Evolutionary conservation across 2,329 filamentous ascomycete genomes (phyloP).

Genomic region (Myriosclerotinia curreyana): DNA sequence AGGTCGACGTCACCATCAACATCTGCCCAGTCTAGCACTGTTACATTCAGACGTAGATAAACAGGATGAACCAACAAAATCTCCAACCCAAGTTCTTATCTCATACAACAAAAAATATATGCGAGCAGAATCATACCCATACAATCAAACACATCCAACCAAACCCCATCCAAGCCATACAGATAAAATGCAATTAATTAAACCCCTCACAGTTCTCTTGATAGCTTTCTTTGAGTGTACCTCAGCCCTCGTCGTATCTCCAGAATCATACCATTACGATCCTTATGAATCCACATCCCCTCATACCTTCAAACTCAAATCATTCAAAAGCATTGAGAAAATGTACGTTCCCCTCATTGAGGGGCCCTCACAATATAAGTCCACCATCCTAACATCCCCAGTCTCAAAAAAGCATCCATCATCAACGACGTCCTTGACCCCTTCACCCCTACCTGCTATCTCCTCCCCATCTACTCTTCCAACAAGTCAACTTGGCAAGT

Average conservation of each 20-base stretch:
- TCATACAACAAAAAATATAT: background rate
- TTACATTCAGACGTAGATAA: background rate
- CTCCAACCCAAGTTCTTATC: background rate
- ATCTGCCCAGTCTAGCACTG: constrained; percentile 12
- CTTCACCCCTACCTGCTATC: constrained; percentile 12
- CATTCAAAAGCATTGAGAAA: background rate
- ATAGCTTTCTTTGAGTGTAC: background rate
- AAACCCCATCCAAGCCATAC: background rate
- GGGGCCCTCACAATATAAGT: background rate
- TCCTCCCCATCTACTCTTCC: constrained; percentile 1
- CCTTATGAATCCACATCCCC: background rate
- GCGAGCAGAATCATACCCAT: background rate
- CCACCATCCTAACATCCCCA: background rate
- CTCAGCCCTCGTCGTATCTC: background rate
- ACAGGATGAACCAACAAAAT: background rate
- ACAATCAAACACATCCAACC: background rate
- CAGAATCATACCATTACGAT: constrained; percentile 5
- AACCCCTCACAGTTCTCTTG: background rate
- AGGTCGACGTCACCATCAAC: constrained; percentile 8
- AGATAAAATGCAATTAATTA: constrained; percentile 2
- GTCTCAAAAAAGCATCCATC: constrained; percentile 11
- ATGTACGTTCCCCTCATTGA: background rate
- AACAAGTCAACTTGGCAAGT: background rate
- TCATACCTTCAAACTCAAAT: background rate
- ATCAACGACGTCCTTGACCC: constrained; percentile 10